These are phyloP conservation scores for Sugiyamaella americana DNA, from an alignment of 805 yeast species.

Conservation along the genomic window DNA sequence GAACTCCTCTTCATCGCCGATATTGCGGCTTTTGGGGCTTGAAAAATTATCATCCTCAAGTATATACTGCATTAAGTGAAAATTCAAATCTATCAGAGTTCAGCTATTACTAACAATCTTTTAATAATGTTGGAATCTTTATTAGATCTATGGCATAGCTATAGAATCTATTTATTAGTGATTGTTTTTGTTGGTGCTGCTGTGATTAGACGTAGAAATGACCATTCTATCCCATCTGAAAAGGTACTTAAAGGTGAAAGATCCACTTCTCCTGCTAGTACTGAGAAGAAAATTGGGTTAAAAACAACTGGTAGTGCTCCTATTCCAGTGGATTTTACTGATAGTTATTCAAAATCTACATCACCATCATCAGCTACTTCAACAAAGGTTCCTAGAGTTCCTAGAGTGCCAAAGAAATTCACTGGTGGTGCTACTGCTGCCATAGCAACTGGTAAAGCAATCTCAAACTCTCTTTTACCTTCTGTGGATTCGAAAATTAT, in stretches of 20 bases:
- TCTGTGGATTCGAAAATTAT: conserved; percentile 31
- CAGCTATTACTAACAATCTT: too few relatives aligned
- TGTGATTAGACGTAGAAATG: neutral
- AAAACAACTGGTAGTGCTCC: conserved; percentile 13
- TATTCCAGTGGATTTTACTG: conserved; percentile 23
- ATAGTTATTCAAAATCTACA: conserved; percentile 3
- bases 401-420: conserved; percentile 16
- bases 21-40: too few relatives aligned
- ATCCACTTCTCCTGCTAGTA: neutral
- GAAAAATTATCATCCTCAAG: too few relatives aligned
- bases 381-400: neutral
- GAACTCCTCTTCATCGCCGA: too few relatives aligned
- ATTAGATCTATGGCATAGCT: conserved; percentile 11
- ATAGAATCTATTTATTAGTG: conserved; percentile 12
- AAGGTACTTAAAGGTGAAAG: too few relatives aligned
- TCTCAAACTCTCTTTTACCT: neutral
- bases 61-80: too few relatives aligned
- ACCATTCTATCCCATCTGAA: conserved; percentile 1
- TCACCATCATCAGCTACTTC: conserved; percentile 2
- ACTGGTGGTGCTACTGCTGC: conserved; percentile 2
- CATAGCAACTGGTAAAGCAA: neutral
- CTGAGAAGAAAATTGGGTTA: neutral
- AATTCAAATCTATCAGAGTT: too few relatives aligned
- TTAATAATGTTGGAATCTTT: neutral
- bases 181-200: conserved; percentile 10